Conservation (phyloP, 495 filamentous ascomycete genomes). For the Penicilliopsis zonata region DNA sequence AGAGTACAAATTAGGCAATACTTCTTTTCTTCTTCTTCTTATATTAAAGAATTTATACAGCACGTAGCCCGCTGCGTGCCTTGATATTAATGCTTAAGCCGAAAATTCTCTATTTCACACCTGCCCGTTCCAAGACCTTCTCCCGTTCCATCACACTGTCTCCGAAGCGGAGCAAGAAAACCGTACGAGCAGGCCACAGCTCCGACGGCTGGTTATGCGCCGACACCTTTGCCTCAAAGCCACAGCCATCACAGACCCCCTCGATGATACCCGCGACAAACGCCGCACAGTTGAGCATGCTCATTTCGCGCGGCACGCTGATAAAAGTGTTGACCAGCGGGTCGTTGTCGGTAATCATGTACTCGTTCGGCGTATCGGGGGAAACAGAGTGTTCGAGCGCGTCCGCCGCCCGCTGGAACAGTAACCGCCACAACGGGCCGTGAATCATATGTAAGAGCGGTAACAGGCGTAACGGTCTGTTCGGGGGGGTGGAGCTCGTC, state of each 20-base stretch:
- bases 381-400: conserved; percentile 81
- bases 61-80: no score
- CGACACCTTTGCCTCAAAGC: conserved; percentile 78
- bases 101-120: conserved; percentile 24
- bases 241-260: conserved; percentile 85
- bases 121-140: conserved; percentile 45
- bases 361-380: conserved; percentile 73
- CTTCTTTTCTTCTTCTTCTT: no score
- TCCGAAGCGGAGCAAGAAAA: conserved; percentile 87
- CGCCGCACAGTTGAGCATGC: conserved; percentile 88
- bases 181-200: conserved; percentile 91
- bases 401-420: conserved; percentile 83
- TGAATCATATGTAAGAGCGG: conserved; percentile 91
- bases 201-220: conserved; percentile 77
- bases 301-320: conserved; percentile 88
- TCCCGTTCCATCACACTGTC: conserved; percentile 85
- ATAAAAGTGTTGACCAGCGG: conserved; percentile 90
- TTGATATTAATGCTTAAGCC: neutral
- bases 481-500: conserved; percentile 49
- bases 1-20: no score
- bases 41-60: no score
- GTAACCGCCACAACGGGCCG: conserved; percentile 77
- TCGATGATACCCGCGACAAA: conserved; percentile 93
- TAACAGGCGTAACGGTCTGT: conserved; percentile 77
- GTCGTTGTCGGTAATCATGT: conserved; percentile 98